Conservation (phyloP, 2,329 filamentous ascomycete genomes). For the Colletotrichum camelliae region DNA sequence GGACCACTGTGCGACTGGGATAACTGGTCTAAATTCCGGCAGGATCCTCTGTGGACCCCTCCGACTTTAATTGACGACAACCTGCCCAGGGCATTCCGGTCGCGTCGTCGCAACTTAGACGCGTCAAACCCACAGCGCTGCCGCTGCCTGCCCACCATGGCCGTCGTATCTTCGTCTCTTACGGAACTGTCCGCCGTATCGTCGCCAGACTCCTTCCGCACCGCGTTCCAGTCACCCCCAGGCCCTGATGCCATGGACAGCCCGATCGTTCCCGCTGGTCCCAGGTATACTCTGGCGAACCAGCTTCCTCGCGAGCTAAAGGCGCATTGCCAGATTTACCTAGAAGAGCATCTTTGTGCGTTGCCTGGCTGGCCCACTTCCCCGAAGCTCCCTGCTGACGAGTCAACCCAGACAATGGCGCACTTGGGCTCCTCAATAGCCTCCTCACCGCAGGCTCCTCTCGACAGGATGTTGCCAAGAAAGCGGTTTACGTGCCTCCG, state of each 20-base stretch:
- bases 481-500: slow-evolving; percentile 68
- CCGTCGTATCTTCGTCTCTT: background rate
- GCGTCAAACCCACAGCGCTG: slow-evolving; percentile 8
- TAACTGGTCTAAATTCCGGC: background rate
- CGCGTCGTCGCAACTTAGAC: slow-evolving; percentile 10
- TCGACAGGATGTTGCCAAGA: slow-evolving; percentile 29
- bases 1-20: background rate
- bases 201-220: slow-evolving; percentile 10
- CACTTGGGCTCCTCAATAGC: slow-evolving; percentile 42
- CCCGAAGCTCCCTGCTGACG: background rate
- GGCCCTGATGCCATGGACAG: background rate
- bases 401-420: slow-evolving; percentile 6
- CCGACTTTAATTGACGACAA: slow-evolving; percentile 9
- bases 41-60: background rate
- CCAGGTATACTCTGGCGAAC: slow-evolving; percentile 36
- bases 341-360: slow-evolving; percentile 77
- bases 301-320: slow-evolving; percentile 67
- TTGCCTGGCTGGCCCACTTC: slow-evolving; percentile 13
- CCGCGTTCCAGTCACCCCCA: slow-evolving; percentile 7
- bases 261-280: background rate
- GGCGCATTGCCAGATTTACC: slow-evolving; percentile 71
- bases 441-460: slow-evolving; percentile 61
- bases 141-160: background rate
- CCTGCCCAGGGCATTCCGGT: background rate
- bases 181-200: slow-evolving; percentile 1